Conservation (phyloP, 768 basidiomycete species). For the Podaxis carcinomalis region DNA sequence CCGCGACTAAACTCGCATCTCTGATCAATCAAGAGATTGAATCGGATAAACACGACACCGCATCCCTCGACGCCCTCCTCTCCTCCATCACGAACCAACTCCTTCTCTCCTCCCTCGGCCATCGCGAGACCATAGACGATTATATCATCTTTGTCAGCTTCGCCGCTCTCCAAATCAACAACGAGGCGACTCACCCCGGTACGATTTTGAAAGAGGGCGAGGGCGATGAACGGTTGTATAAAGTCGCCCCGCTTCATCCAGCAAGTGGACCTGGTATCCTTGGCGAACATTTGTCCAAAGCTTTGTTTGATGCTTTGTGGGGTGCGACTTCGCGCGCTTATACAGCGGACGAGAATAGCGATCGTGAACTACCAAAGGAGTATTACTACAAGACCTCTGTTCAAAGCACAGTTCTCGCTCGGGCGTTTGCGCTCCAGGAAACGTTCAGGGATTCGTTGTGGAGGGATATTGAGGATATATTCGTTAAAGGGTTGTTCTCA, state of each 20-base stretch:
- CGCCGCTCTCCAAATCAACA: conserved; percentile 5
- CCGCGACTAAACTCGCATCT: conserved; percentile 4
- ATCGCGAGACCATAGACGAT: conserved; percentile 10
- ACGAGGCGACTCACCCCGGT: not conserved
- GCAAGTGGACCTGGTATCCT: conserved; percentile 11
- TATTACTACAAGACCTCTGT: conserved; percentile 9
- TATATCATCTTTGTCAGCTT: conserved; percentile 8
- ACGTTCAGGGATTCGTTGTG: conserved; percentile 11
- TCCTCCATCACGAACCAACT: conserved; percentile 8
- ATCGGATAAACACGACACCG: not conserved
- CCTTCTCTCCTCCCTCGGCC: conserved; percentile 6
- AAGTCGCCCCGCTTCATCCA: conserved; percentile 7
- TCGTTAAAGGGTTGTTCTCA: conserved; percentile 15
- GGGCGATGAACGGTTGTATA: not conserved
- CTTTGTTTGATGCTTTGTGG: conserved; percentile 8
- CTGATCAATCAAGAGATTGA: conserved; percentile 4
- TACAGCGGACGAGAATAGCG: conserved; percentile 3
- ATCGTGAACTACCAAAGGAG: conserved; percentile 6
- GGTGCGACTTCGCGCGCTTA: conserved; percentile 7
- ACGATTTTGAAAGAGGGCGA: not conserved
- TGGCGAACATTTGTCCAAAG: conserved; percentile 10
- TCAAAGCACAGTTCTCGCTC: conserved; percentile 12
- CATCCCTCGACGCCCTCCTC: conserved; percentile 7
- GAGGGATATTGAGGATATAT: conserved; percentile 14
- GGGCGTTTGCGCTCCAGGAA: conserved; percentile 10